A percentile compares a stretch with the other conserved stretches of the same genome.
Evolutionary conservation across 2,329 filamentous ascomycete genomes (phyloP).

Genomic region (Raffaelea ambrosiae): DNA sequence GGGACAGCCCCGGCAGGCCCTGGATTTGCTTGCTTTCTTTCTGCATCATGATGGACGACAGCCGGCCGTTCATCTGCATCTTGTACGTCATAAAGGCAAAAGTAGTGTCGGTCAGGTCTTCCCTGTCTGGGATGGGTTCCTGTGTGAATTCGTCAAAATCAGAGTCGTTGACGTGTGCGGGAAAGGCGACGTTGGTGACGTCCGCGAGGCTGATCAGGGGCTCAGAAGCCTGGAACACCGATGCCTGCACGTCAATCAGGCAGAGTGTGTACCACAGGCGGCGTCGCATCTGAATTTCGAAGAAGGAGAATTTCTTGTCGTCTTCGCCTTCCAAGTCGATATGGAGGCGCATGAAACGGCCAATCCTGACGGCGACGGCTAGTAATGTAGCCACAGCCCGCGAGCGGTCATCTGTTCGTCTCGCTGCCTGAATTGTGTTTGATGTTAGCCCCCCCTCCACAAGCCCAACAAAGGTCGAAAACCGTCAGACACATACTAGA

Average conservation of each 20-base stretch:
- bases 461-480: too few relatives aligned
- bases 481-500: conserved; percentile 11
- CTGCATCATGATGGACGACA: conserved; percentile 10
- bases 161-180: conserved; percentile 10
- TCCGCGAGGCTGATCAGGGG: conserved; percentile 15
- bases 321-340: neutral
- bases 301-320: conserved; percentile 10
- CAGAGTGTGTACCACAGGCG: conserved; percentile 18
- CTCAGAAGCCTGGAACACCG: conserved; percentile 12
- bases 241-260: conserved; percentile 14
- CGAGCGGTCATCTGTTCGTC: conserved; percentile 12
- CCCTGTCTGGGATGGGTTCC: conserved; percentile 8
- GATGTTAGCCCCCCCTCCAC: too few relatives aligned
- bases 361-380: conserved; percentile 19
- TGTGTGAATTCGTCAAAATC: conserved; percentile 14
- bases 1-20: too few relatives aligned
- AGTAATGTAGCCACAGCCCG: conserved; percentile 21
- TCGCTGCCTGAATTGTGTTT: neutral
- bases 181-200: conserved; percentile 6
- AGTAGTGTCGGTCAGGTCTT: conserved; percentile 19
- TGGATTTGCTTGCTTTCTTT: too few relatives aligned
- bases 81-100: conserved; percentile 19
- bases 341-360: conserved; percentile 15
- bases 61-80: conserved; percentile 13
- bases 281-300: conserved; percentile 14